Base-by-base conservation (phyloP, 371 early-diverging fungal species). In the Mortierella polycephala region DNA sequence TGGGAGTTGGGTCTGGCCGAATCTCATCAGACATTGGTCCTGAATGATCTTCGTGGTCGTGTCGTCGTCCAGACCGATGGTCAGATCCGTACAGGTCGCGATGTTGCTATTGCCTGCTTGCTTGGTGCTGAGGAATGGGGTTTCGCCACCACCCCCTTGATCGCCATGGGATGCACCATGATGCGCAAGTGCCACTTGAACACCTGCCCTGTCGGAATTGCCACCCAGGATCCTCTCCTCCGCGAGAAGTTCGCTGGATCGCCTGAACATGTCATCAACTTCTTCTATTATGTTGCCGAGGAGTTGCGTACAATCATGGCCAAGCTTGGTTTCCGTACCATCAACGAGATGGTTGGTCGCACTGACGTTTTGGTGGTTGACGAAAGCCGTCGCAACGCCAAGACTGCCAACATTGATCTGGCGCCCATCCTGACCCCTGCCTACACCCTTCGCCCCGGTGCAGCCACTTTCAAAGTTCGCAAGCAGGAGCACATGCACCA, bases 121-220 rank as follows among this genome's bases (percentile, higher is more conserved):
- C 88, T 98, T 30, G 98, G 98, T 73, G 98, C 98, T 60, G 97
- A 98, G 83, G 98, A 98, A 87, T 97, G 96, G 93, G 98, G 98
- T 39, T 98, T 98, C 75, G 98, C 98, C 55, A 98, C 98, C 6
- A 93, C 97, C 6, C 98, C 98, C 45, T 86, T 98, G 70, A 97
- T 98, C 74, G 96, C 97, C n/a, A 89, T 97, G 79, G 98, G 98
- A 53, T 97, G 98, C 83, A 95, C 89, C 62, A 96, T 97, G 94
- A 93, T 97, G 95, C 88, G 97, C 62, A 94, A 95, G 81, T 94
- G 94, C 83, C 95, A 92, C 82, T 76, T 95, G 83, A 97, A 97
- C 84, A 96, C 96, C 66, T 98, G 98, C 71, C 95, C 98, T 10
- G 98, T 97, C 40, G 98, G 98, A 71, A 91, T 98, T 74, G 98